Evolutionary conservation across 1,284 basidiomycete genomes (phyloP).

Genomic region (Boletus mariae): DNA sequence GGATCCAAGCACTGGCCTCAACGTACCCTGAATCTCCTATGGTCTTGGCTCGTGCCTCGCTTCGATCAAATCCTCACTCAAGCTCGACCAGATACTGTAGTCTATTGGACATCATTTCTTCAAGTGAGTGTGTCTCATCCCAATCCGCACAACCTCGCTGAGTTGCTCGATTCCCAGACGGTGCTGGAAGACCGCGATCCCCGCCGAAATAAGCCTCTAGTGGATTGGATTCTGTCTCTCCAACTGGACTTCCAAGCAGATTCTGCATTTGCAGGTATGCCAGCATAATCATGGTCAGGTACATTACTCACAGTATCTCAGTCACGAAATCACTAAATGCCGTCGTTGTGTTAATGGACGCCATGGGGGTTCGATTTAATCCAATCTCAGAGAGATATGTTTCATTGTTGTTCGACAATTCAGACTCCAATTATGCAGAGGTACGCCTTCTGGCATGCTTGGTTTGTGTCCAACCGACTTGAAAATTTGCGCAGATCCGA

Average conservation of each 20-base stretch:
- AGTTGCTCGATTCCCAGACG: constrained; percentile 21
- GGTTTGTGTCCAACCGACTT: constrained; percentile 6
- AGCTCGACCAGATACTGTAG: constrained; percentile 81
- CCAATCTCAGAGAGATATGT: constrained; percentile 67
- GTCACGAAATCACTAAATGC: constrained; percentile 68
- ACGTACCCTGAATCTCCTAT: constrained; percentile 57
- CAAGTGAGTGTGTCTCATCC: constrained; percentile 37
- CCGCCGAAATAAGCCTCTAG: constrained; percentile 72
- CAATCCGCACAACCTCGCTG: not conserved
- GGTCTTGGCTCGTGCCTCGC: constrained; percentile 78
- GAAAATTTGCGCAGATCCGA: constrained; percentile 52
- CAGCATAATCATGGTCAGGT: not conserved
- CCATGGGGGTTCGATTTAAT: constrained; percentile 60
- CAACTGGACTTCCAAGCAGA: constrained; percentile 79
- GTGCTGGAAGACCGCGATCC: constrained; percentile 73
- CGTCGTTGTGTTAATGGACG: constrained; percentile 58
- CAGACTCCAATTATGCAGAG: constrained; percentile 82
- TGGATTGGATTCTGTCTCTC: constrained; percentile 78
- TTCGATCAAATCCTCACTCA: constrained; percentile 72
- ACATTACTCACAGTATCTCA: constrained; percentile 29
- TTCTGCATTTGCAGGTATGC: constrained; percentile 71
- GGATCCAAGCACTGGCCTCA: constrained; percentile 91
- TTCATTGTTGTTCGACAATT: constrained; percentile 69
- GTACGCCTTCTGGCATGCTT: constrained; percentile 37
- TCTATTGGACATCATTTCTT: constrained; percentile 70